Evolutionary conservation across 805 yeast genomes (phyloP).

Genomic region (Schwanniomyces occidentalis): DNA sequence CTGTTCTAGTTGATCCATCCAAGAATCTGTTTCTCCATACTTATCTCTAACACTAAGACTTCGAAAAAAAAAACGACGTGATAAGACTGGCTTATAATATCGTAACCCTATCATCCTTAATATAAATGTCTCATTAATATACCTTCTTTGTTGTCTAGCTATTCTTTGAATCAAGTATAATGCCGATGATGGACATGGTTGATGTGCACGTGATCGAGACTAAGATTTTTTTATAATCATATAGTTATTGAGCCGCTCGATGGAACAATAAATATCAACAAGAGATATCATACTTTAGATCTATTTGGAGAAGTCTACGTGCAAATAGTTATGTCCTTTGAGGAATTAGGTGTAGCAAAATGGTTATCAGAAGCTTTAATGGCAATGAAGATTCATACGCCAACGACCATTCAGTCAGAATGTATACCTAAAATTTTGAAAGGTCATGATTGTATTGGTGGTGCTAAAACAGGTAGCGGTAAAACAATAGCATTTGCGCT

Average conservation of each 20-base stretch:
- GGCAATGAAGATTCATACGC: slow-evolving; percentile 79
- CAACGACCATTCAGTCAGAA: slow-evolving; percentile 83
- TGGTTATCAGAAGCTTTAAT: slow-evolving; percentile 83
- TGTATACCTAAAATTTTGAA: slow-evolving; percentile 84
- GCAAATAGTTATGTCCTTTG: slow-evolving; percentile 41
- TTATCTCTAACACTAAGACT: no score
- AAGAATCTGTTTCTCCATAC: neutral
- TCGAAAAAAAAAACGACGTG: no score
- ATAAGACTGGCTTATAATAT: no score
- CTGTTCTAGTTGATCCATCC: slow-evolving; percentile 6
- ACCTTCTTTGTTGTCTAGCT: no score
- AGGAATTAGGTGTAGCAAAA: slow-evolving; percentile 70
- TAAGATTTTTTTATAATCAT: no score
- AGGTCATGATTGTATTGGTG: slow-evolving; percentile 94
- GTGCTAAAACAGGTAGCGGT: slow-evolving; percentile 98
- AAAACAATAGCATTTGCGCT: slow-evolving; percentile 96
- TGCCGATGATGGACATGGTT: no score
- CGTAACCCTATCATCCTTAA: no score
- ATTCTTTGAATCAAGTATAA: no score
- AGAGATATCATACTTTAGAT: neutral
- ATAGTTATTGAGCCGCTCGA: slow-evolving; percentile 7
- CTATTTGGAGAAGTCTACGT: neutral
- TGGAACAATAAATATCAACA: neutral
- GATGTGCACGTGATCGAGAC: no score
- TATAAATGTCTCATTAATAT: no score